Evolutionary conservation across 2,329 filamentous ascomycete genomes (phyloP).

Genomic region (Lecanicillium sp.): DNA sequence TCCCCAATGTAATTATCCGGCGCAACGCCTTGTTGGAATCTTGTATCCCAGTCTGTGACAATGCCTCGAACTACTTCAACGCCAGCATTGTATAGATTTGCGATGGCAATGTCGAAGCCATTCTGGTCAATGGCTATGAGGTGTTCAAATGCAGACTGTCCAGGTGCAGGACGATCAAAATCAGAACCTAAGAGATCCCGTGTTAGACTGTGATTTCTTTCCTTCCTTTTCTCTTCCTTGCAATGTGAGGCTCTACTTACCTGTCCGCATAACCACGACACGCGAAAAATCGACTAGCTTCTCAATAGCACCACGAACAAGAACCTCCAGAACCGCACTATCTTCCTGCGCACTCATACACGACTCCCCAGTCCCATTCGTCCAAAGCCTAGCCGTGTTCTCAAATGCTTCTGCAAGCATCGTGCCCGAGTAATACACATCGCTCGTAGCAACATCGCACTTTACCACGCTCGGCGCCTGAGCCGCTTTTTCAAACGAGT

Average conservation of each 20-base stretch:
- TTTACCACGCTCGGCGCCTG: conserved; percentile 46
- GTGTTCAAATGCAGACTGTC: conserved; percentile 47
- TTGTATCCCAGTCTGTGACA: conserved; percentile 49
- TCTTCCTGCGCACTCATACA: conserved; percentile 69
- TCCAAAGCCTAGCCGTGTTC: conserved; percentile 54
- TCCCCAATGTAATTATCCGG: conserved; percentile 61
- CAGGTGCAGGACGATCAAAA: conserved; percentile 61
- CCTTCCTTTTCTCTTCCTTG: not conserved
- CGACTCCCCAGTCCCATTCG: conserved; percentile 59
- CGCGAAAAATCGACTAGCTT: conserved; percentile 56
- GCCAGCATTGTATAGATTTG: conserved; percentile 60
- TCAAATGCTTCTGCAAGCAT: conserved; percentile 56
- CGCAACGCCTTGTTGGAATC: conserved; percentile 47
- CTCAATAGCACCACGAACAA: conserved; percentile 49
- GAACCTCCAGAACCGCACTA: conserved; percentile 57
- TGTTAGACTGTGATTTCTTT: no score
- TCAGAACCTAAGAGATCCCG: conserved; percentile 40
- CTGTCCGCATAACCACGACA: conserved; percentile 59
- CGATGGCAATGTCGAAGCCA: conserved; percentile 52
- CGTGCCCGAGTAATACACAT: conserved; percentile 61
- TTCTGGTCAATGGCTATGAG: conserved; percentile 53
- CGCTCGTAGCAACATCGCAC: conserved; percentile 62
- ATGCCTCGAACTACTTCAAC: conserved; percentile 58
- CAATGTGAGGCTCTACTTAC: conserved; percentile 17
- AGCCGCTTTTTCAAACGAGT: conserved; percentile 32